Base-by-base conservation (phyloP, 2,329 filamentous ascomycete genomes). In the Pseudonectria buxi region DNA sequence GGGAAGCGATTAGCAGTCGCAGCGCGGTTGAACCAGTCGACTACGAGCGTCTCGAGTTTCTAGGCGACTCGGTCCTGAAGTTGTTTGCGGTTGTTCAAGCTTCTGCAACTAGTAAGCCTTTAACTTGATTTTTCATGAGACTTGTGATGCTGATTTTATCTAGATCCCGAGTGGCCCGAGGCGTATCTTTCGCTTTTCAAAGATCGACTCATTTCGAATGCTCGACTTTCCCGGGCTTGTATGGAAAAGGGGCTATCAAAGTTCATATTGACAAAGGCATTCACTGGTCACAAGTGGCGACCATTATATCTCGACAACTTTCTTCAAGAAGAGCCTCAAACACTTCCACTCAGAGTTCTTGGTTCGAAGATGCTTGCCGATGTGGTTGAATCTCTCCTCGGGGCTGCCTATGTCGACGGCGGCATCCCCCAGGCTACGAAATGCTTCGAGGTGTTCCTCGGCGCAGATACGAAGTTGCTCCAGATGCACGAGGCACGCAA, bases 31-130 rank as follows among this genome's bases (percentile, higher is more conserved):
- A 80, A 31, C 56, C 63, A 2, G 71, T 69, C 0, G 74, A 95
- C 45, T 95, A 95, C 53, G 83, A 96, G 50, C 71, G 83, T 3
- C 65, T 94, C 0, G 92, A 96, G 55, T 94, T 94, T 47, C 64
- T 95, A 0, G 92, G 92, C 0, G 90, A 96, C 51, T 79, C 78
- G 0, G 68, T 94, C 2, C 68, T 96, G 26, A 96, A 96, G 51
- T 75, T 82, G 37, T 77, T 76, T 30, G 71, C 83, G 0, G 77
- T 79, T 0, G 56, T 86, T 2, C 81, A 87, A 36, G 68, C 89
- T 3, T 64, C 67, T 13, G 68, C 70, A 1, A 58, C 68, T 14
- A 54, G 74, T 77, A 54, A 58, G 71, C 58, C 3, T 14, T 6
- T 10, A 2, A 9, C 7, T 2, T 3, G 1, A 10, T 4, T 13